phyloP scores from a whole-genome alignment of 148 eudicot species.

The Chenopodium quinoa region DNA sequence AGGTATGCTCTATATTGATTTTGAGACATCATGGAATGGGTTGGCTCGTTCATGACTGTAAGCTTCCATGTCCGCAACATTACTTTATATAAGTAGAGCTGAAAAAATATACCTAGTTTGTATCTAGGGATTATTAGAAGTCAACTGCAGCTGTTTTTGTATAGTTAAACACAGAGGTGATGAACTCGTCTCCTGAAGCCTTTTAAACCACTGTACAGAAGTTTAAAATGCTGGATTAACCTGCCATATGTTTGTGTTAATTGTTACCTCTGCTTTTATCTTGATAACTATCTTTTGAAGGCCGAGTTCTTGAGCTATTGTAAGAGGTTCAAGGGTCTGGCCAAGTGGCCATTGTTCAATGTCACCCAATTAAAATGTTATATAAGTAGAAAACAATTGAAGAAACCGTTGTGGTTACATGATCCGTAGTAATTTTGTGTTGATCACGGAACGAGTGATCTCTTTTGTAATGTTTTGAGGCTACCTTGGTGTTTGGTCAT shows the following conservation, averaged over 20 bases:
- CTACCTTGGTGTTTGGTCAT: no score
- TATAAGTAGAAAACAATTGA: no score
- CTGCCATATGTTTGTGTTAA: neutral
- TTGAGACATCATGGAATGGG: conserved; percentile 40
- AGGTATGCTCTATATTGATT: conserved; percentile 43
- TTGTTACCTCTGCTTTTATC: no score
- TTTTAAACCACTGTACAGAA: conserved; percentile 21
- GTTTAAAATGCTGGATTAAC: conserved; percentile 17
- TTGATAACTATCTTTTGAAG: no score
- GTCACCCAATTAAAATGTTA: no score
- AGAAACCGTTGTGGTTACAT: no score
- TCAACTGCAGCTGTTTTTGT: conserved; percentile 20
- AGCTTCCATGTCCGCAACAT: neutral
- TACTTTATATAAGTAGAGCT: conserved; percentile 5
- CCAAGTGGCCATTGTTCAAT: no score
- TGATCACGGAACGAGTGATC: no score
- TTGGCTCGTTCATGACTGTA: conserved; percentile 26
- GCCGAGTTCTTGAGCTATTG: no score
- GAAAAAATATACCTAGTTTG: conserved; percentile 17
- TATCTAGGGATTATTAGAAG: conserved; percentile 15
- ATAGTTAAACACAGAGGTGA: conserved; percentile 22
- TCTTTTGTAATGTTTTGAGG: no score
- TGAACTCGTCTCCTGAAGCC: conserved; percentile 9
- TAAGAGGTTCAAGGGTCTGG: no score
- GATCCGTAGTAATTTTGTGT: no score